These are phyloP conservation scores for Saccharomycopsis schoenii DNA, from an alignment of 805 yeast species.

Conservation along the genomic window DNA sequence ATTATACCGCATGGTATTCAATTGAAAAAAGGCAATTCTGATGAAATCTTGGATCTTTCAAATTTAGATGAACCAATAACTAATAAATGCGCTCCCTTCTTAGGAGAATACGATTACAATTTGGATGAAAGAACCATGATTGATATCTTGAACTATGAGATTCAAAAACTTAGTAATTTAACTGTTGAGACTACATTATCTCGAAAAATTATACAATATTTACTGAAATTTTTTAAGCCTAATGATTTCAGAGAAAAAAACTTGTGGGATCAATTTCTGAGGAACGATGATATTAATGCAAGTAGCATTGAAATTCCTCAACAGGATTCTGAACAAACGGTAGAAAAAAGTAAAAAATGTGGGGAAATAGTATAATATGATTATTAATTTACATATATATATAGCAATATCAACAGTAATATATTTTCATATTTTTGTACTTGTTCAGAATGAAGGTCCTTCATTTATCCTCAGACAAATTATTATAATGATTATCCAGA, in stretches of 20 bases:
- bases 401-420: too few species aligned
- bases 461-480: too few species aligned
- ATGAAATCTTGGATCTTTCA: conserved; percentile 4
- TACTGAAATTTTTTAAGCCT: neutral
- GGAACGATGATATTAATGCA: neutral
- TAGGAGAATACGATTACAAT: neutral
- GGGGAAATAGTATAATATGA: too few species aligned
- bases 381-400: too few species aligned
- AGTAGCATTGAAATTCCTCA: neutral
- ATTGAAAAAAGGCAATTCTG: neutral
- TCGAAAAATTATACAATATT: neutral
- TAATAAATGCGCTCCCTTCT: conserved; percentile 7
- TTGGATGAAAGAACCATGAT: conserved; percentile 6
- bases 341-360: neutral
- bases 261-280: conserved; percentile 8
- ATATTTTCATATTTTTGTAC: too few species aligned
- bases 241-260: conserved; percentile 1
- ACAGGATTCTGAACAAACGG: neutral
- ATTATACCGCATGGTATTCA: neutral
- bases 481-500: too few species aligned
- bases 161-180: neutral
- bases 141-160: conserved; percentile 10
- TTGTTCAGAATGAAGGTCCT: too few species aligned
- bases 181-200: neutral
- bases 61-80: neutral